Percentiles rank a stretch among this genome's conserved stretches.
phyloP scores from a whole-genome alignment of 2,329 filamentous ascomycete genomes.

The Ilyonectria sp. region DNA sequence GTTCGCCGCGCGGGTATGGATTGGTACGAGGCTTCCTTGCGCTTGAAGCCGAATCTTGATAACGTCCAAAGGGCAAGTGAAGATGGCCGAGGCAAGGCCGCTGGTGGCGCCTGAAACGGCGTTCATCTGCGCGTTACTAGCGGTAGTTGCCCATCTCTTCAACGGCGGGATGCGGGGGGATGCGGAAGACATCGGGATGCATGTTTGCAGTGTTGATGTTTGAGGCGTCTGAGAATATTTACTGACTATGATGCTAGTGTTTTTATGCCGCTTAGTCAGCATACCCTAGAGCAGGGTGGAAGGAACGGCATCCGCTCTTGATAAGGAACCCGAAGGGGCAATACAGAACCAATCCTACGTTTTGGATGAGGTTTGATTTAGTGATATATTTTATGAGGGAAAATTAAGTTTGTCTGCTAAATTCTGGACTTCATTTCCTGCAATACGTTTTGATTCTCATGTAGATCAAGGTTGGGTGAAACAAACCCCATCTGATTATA shows the following conservation, averaged over 20 bases:
- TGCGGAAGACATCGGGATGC: not conserved
- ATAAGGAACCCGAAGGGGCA: too few relatives aligned
- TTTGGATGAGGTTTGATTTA: too few relatives aligned
- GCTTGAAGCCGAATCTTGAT: slow-evolving; percentile 99
- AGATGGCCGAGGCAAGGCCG: slow-evolving; percentile 91
- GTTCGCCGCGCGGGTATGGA: slow-evolving; percentile 56
- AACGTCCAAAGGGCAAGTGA: slow-evolving; percentile 96
- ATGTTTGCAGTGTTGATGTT: not conserved
- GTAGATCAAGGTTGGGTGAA: too few relatives aligned
- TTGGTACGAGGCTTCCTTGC: slow-evolving; percentile 82
- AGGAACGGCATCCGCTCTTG: too few relatives aligned
- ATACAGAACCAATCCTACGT: too few relatives aligned
- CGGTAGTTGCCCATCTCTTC: slow-evolving; percentile 63
- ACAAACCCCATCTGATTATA: too few relatives aligned
- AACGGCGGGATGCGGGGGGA: slow-evolving; percentile 8
- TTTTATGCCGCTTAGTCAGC: not conserved
- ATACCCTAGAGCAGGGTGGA: not conserved
- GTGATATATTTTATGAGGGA: too few relatives aligned
- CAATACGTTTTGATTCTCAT: too few relatives aligned
- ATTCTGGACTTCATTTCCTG: too few relatives aligned
- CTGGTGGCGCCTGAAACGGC: slow-evolving; percentile 88
- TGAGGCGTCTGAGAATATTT: too few relatives aligned
- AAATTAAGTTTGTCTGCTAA: too few relatives aligned
- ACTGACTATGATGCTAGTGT: not conserved
- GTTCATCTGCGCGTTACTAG: slow-evolving; percentile 78